phyloP scores from a whole-genome alignment of 2,329 filamentous ascomycete species.

The Alternaria metachromatica region DNA sequence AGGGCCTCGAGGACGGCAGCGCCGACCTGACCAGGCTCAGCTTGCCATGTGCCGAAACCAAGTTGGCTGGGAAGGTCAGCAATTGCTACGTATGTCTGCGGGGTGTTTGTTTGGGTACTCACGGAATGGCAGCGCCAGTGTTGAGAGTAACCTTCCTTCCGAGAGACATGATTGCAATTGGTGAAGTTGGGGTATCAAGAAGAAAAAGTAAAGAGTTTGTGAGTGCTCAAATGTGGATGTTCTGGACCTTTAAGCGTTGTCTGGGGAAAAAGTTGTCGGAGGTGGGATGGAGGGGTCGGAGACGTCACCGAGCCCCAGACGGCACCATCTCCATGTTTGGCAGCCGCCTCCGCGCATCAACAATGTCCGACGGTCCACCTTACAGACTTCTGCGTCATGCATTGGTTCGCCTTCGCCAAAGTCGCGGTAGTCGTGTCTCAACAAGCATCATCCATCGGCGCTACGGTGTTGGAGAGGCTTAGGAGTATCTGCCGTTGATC shows the following conservation, averaged over 20 bases:
- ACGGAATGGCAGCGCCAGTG: slow-evolving; percentile 77
- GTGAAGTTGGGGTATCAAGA: slow-evolving; percentile 6
- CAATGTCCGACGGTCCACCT: slow-evolving; percentile 10
- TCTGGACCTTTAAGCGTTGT: slow-evolving; percentile 5
- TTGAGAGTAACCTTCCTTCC: slow-evolving; percentile 59
- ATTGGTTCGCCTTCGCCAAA: not conserved
- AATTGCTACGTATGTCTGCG: slow-evolving; percentile 59
- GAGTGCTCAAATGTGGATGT: not conserved
- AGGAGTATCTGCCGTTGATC: not conserved
- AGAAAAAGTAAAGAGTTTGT: not conserved
- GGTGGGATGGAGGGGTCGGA: slow-evolving; percentile 25
- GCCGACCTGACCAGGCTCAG: slow-evolving; percentile 47
- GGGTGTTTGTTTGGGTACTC: slow-evolving; percentile 64
- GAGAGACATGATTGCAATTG: slow-evolving; percentile 33
- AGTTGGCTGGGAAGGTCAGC: slow-evolving; percentile 62
- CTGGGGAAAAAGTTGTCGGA: slow-evolving; percentile 20
- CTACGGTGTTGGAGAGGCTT: not conserved
- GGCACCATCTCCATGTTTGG: slow-evolving; percentile 21
- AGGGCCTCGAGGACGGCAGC: slow-evolving; percentile 48
- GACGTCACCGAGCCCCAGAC: slow-evolving; percentile 25
- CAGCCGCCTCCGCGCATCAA: slow-evolving; percentile 8
- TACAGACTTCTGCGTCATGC: slow-evolving; percentile 7
- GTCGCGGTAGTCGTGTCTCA: not conserved
- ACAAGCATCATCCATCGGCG: slow-evolving; percentile 2
- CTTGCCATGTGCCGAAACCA: slow-evolving; percentile 44